phyloP scores from a whole-genome alignment of 2,329 filamentous ascomycete species.

The Penicillium sp. region DNA sequence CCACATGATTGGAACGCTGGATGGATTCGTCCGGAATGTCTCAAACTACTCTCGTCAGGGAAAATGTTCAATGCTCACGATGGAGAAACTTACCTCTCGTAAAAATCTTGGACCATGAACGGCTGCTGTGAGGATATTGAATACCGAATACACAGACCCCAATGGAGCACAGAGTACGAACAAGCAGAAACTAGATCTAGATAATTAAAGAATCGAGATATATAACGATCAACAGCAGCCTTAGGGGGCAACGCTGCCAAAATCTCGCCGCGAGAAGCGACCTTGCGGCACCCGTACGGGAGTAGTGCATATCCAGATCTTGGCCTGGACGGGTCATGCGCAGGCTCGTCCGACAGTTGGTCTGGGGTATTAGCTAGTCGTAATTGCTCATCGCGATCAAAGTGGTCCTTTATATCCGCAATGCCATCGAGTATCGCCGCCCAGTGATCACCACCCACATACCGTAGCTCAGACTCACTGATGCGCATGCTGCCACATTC shows the following conservation, averaged over 20 bases:
- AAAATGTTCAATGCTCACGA: too few relatives aligned
- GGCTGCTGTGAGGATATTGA: not conserved
- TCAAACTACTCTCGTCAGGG: too few relatives aligned
- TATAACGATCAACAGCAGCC: conserved; percentile 22
- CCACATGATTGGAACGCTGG: too few relatives aligned
- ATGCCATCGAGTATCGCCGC: conserved; percentile 22
- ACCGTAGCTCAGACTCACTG: conserved; percentile 18
- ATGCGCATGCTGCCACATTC: conserved; percentile 24
- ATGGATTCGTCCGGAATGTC: too few relatives aligned
- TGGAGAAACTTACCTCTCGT: too few relatives aligned
- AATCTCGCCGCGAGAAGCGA: conserved; percentile 19
- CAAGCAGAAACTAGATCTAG: conserved; percentile 17
- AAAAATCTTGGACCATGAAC: too few relatives aligned
- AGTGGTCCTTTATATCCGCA: conserved; percentile 17
- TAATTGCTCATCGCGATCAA: conserved; percentile 20
- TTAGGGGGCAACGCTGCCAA: conserved; percentile 23
- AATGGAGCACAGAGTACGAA: not conserved
- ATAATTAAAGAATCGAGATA: conserved; percentile 29
- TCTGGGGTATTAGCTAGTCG: conserved; percentile 6
- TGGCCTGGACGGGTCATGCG: not conserved
- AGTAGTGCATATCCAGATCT: conserved; percentile 6
- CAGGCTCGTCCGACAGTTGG: conserved; percentile 2
- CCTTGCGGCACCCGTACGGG: conserved; percentile 12
- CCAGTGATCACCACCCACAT: conserved; percentile 25
- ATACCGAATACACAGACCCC: conserved; percentile 8